Evolutionary conservation across 129 eudicot genomes (phyloP).

Genomic region (Artemisia argyi): DNA sequence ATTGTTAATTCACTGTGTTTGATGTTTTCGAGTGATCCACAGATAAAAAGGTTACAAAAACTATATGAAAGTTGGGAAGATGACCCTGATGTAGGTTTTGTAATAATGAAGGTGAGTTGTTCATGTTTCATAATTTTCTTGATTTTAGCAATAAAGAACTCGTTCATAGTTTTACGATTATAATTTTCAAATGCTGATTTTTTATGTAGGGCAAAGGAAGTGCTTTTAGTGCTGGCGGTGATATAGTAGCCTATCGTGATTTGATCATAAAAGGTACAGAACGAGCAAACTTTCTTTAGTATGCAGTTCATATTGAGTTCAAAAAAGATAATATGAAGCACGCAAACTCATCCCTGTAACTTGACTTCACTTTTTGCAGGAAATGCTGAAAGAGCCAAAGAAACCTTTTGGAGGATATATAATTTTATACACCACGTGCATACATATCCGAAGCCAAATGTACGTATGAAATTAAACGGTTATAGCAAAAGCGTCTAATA

Average conservation of each 20-base stretch:
- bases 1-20: too few relatives aligned
- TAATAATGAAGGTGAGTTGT: conserved; percentile 59
- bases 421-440: conserved; percentile 55
- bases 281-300: not conserved
- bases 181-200: not conserved
- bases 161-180: not conserved
- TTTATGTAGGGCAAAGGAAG: conserved; percentile 67
- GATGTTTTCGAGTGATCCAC: not conserved
- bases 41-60: conserved; percentile 59
- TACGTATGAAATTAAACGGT: conserved; percentile 31
- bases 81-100: conserved; percentile 64
- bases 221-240: conserved; percentile 81
- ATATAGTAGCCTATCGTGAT: conserved; percentile 52
- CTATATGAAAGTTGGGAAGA: conserved; percentile 77
- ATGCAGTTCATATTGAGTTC: not conserved
- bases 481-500: not conserved
- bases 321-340: too few relatives aligned
- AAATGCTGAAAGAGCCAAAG: conserved; percentile 54
- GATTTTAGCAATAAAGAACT: not conserved
- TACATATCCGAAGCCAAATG: conserved; percentile 79
- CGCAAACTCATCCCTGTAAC: too few relatives aligned
- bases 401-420: conserved; percentile 55
- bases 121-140: not conserved
- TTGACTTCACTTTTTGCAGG: conserved; percentile 43
- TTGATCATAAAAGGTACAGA: conserved; percentile 45